Evolutionary conservation across 345 rosid genomes (phyloP).

Genomic region (Heritiera fomes): DNA sequence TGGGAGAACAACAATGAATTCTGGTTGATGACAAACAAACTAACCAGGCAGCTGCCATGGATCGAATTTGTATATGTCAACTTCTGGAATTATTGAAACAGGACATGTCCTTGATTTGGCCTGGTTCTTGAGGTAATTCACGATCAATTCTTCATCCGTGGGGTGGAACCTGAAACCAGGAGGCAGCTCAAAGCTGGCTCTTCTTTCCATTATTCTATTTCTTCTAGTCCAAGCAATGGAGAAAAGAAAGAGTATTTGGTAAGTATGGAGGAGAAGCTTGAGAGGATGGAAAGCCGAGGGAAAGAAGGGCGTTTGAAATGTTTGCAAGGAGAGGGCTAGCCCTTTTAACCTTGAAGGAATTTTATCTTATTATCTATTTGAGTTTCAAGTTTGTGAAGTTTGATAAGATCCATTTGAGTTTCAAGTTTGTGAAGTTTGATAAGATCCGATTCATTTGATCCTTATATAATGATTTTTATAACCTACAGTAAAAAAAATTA

Average conservation of each 20-base stretch:
- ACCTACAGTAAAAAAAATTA: no score
- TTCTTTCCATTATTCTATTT: constrained; percentile 37
- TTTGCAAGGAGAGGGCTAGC: constrained; percentile 48
- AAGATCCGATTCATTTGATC: no score
- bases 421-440: no score
- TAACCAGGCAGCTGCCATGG: constrained; percentile 95
- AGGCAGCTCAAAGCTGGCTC: constrained; percentile 47
- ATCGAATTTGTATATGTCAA: constrained; percentile 93
- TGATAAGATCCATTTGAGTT: no score
- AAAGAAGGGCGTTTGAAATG: constrained; percentile 61
- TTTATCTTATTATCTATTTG: constrained; percentile 41
- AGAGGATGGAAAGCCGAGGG: background rate
- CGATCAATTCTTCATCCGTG: constrained; percentile 82
- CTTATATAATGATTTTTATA: no score
- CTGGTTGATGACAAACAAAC: background rate
- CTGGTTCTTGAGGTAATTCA: constrained; percentile 78
- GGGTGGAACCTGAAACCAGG: constrained; percentile 96
- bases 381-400: no score
- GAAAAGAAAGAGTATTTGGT: background rate
- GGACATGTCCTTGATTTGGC: constrained; percentile 80
- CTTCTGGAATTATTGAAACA: constrained; percentile 80
- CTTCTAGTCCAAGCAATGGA: background rate
- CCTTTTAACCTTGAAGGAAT: constrained; percentile 48
- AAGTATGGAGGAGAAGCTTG: background rate
- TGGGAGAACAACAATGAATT: background rate